These are phyloP conservation scores for Trichoderma afroharzianum DNA, from an alignment of 2,329 filamentous ascomycete genomes.

Conservation along the genomic window DNA sequence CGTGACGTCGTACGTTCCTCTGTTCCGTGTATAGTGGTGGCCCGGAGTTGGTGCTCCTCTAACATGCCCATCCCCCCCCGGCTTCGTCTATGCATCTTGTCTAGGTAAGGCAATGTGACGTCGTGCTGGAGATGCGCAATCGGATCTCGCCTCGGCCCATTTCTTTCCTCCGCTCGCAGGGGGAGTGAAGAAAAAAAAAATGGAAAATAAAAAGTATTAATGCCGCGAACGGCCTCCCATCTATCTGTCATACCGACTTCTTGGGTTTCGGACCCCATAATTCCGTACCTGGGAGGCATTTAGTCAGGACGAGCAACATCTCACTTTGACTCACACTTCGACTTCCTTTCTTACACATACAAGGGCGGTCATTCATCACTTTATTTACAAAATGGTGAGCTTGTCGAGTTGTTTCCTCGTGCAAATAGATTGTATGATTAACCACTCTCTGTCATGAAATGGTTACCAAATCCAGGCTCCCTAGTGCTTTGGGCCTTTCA, in stretches of 20 bases:
- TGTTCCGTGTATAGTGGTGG: neutral
- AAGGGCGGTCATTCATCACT: neutral
- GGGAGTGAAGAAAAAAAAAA: neutral
- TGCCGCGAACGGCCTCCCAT: conserved; percentile 1
- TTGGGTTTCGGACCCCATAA: neutral
- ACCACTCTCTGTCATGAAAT: neutral
- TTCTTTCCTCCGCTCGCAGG: neutral
- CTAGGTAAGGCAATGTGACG: neutral
- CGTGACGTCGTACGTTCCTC: neutral
- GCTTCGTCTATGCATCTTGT: neutral
- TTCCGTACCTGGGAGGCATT: neutral
- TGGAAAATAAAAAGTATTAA: neutral
- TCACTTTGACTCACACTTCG: neutral
- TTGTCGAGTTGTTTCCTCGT: neutral
- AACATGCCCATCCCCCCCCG: neutral
- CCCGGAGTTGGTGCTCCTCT: neutral
- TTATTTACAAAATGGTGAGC: neutral
- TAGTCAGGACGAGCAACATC: neutral
- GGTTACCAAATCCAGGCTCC: neutral
- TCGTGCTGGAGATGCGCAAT: neutral
- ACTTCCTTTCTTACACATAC: neutral
- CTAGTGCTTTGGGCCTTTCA: neutral
- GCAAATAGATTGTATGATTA: neutral
- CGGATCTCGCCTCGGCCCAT: neutral
- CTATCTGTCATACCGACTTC: neutral